phyloP scores from a whole-genome alignment of 2,329 filamentous ascomycete genomes.

The Aspergillus latus region DNA sequence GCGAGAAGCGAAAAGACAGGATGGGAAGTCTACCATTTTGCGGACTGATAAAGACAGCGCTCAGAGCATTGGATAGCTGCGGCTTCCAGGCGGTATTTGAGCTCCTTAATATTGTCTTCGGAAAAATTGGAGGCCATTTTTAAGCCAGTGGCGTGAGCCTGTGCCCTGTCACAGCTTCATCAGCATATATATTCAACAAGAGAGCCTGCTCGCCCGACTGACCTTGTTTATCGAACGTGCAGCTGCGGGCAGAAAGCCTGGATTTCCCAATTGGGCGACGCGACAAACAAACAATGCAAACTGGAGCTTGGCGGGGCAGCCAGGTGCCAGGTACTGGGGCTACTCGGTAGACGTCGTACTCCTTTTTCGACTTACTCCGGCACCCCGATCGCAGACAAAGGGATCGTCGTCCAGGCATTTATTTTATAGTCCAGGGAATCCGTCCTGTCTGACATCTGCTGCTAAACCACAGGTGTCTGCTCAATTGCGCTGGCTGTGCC shows the following conservation, averaged over 20 bases:
- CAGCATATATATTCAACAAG: background rate
- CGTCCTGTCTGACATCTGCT: background rate
- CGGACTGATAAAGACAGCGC: constrained; percentile 89
- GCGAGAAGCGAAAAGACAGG: constrained; percentile 12
- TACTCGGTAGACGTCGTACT: background rate
- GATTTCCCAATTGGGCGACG: constrained; percentile 16
- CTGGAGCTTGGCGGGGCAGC: constrained; percentile 15
- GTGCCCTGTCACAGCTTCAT: constrained; percentile 1
- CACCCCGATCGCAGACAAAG: constrained; percentile 1
- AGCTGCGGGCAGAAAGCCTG: constrained; percentile 11
- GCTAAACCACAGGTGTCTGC: constrained; percentile 3
- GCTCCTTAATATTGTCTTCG: constrained; percentile 51
- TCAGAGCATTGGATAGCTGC: constrained; percentile 90
- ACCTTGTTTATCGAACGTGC: background rate
- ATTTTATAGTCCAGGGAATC: background rate
- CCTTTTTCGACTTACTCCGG: constrained; percentile 9
- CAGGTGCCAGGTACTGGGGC: background rate
- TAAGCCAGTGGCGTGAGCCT: background rate
- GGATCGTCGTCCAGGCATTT: background rate
- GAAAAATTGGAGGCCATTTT: constrained; percentile 38
- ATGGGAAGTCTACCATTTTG: constrained; percentile 73
- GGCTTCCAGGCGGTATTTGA: constrained; percentile 75
- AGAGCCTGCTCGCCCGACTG: background rate
- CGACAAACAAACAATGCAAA: constrained; percentile 31
- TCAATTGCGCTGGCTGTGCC: background rate